These are phyloP conservation scores for Pestalotiopsis sp. DNA, from an alignment of 2,329 filamentous ascomycete genomes.

Conservation along the genomic window DNA sequence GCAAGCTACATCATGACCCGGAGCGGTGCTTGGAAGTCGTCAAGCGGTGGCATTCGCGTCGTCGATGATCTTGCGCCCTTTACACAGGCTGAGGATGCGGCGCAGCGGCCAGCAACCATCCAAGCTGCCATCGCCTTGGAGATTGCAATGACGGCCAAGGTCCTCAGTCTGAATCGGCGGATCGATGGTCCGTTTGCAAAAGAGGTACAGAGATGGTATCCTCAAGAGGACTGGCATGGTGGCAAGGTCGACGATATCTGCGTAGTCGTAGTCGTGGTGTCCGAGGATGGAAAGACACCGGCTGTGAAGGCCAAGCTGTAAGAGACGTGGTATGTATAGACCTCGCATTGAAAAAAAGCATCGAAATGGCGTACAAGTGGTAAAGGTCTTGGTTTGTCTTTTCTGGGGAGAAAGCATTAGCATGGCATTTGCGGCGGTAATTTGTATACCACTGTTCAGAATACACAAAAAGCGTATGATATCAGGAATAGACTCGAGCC, in stretches of 20 bases:
- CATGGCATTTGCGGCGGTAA: conserved; percentile 2
- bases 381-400: neutral
- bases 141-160: conserved; percentile 80
- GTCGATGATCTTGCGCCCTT: conserved; percentile 59
- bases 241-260: conserved; percentile 97
- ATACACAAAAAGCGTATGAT: neutral
- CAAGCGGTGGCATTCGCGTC: conserved; percentile 63
- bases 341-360: neutral
- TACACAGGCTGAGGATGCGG: conserved; percentile 36
- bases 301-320: conserved; percentile 27
- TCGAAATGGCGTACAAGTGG: neutral
- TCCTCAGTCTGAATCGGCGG: conserved; percentile 78
- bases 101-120: conserved; percentile 51
- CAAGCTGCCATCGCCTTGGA: conserved; percentile 79
- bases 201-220: conserved; percentile 87
- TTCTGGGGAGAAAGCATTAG: neutral
- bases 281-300: conserved; percentile 53
- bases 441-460: conserved; percentile 3
- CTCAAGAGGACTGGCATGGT: conserved; percentile 82
- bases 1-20: conserved; percentile 76
- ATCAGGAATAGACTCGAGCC: neutral
- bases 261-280: conserved; percentile 77
- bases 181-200: conserved; percentile 92
- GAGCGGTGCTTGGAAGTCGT: conserved; percentile 72
- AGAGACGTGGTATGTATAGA: neutral